A percentile compares a stretch with the other conserved stretches of the same genome.
Conservation (phyloP, 2,329 filamentous ascomycete genomes). For the Phaeomoniella chlamydospora region DNA sequence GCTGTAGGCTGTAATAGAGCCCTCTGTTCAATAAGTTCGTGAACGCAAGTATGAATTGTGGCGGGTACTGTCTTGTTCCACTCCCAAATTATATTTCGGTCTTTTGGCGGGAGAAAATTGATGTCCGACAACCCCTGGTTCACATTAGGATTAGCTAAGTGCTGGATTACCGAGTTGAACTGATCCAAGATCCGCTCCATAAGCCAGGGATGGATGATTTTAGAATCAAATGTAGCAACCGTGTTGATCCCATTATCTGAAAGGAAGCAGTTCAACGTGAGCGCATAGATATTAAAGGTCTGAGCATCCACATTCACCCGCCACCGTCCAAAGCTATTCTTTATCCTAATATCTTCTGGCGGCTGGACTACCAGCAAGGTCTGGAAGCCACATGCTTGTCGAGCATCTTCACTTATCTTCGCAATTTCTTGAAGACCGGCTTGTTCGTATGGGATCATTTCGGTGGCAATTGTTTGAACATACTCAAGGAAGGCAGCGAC, state of each 20-base stretch:
- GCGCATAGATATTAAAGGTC: conserved; percentile 41
- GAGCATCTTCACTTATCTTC: conserved; percentile 33
- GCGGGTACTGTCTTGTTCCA: not conserved
- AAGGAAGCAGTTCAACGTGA: conserved; percentile 52
- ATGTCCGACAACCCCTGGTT: not conserved
- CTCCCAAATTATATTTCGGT: not conserved
- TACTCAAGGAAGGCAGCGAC: conserved; percentile 36
- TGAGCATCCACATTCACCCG: conserved; percentile 46
- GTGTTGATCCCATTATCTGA: conserved; percentile 38
- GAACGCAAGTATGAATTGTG: conserved; percentile 1
- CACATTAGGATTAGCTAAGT: conserved; percentile 25
- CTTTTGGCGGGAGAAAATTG: not conserved
- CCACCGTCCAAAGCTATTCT: no score
- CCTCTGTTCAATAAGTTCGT: conserved; percentile 5
- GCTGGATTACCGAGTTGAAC: conserved; percentile 34
- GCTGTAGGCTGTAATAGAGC: conserved; percentile 4
- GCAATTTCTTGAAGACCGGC: conserved; percentile 39
- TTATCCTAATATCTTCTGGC: not conserved
- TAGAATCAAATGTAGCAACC: conserved; percentile 52
- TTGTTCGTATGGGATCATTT: conserved; percentile 51
- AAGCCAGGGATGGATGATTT: conserved; percentile 35
- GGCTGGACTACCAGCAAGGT: conserved; percentile 10
- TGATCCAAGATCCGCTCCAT: conserved; percentile 40
- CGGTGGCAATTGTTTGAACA: conserved; percentile 41
- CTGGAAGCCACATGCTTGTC: conserved; percentile 30